Conservation (phyloP, 1,139 yeast genomes). For the Suhomyces anneliseae region DNA sequence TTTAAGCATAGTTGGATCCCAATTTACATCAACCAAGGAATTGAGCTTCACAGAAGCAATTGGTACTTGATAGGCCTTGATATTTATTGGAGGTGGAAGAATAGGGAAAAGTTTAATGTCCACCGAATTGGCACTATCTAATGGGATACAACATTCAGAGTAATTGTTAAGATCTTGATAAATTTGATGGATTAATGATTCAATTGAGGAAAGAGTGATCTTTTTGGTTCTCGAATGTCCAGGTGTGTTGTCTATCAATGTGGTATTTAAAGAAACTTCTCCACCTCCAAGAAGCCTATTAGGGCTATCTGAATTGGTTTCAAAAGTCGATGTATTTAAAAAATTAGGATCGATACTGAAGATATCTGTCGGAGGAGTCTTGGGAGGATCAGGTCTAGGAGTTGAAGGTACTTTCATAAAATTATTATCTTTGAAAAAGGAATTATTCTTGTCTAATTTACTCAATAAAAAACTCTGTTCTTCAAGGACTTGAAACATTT, state of each 20-base stretch:
- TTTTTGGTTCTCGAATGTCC: conserved; percentile 44
- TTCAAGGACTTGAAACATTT: conserved; percentile 86
- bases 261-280: conserved; percentile 1
- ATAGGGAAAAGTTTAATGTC: conserved; percentile 91
- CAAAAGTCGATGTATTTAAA: conserved; percentile 2
- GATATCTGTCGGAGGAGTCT: conserved; percentile 2
- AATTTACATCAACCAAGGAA: conserved; percentile 76
- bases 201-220: conserved; percentile 60
- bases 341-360: conserved; percentile 11
- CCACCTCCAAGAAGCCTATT: conserved; percentile 3
- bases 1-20: conserved; percentile 97
- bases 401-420: neutral
- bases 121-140: conserved; percentile 85
- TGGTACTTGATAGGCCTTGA: conserved; percentile 82
- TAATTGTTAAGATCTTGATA: conserved; percentile 91
- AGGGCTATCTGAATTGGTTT: neutral
- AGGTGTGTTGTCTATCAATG: conserved; percentile 25
- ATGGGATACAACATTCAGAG: conserved; percentile 93
- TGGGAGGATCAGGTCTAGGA: neutral
- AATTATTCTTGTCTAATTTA: conserved; percentile 39
- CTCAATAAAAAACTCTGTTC: conserved; percentile 84
- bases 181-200: conserved; percentile 81
- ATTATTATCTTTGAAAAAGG: conserved; percentile 34
- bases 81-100: conserved; percentile 77
- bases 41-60: conserved; percentile 74